Conservation (phyloP, 176 grass and related monocot genomes). For the Chloris gayana region DNA sequence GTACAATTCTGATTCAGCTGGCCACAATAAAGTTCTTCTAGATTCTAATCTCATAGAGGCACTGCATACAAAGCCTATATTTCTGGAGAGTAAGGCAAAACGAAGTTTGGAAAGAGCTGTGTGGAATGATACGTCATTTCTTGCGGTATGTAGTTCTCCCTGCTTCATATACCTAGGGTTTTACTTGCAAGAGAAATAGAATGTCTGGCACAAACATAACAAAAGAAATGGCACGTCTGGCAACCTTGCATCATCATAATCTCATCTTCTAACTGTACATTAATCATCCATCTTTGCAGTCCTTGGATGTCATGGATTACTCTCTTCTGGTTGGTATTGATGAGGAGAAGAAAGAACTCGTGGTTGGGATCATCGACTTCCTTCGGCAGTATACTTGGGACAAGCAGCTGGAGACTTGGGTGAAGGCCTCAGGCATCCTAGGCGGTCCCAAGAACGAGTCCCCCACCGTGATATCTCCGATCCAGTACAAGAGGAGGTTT, state of each 20-base stretch:
- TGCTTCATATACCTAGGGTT: background rate
- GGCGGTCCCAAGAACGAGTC: slow-evolving; percentile 73
- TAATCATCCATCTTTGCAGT: slow-evolving; percentile 44
- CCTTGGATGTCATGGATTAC: slow-evolving; percentile 84
- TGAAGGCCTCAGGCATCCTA: slow-evolving; percentile 90
- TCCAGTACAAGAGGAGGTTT: slow-evolving; percentile 93
- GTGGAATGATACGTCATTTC: slow-evolving; percentile 94
- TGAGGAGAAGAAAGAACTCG: slow-evolving; percentile 69
- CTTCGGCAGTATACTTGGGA: slow-evolving; percentile 96
- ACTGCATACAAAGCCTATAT: slow-evolving; percentile 75
- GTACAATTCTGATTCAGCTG: slow-evolving; percentile 77
- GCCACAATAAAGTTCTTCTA: slow-evolving; percentile 83
- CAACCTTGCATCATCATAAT: background rate
- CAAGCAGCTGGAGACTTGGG: slow-evolving; percentile 94
- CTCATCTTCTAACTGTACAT: slow-evolving; percentile 5
- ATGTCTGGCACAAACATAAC: background rate
- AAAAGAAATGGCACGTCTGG: background rate
- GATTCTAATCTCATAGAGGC: slow-evolving; percentile 91
- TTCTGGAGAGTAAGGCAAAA: slow-evolving; percentile 72
- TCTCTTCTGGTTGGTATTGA: slow-evolving; percentile 83
- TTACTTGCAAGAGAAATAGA: background rate
- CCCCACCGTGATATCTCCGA: slow-evolving; percentile 79
- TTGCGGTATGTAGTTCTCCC: slow-evolving; percentile 63
- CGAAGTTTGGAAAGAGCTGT: slow-evolving; percentile 73
- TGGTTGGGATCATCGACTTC: slow-evolving; percentile 93